These are phyloP conservation scores for Silene vulgaris DNA, from an alignment of 179 eudicot genomes.

Conservation along the genomic window DNA sequence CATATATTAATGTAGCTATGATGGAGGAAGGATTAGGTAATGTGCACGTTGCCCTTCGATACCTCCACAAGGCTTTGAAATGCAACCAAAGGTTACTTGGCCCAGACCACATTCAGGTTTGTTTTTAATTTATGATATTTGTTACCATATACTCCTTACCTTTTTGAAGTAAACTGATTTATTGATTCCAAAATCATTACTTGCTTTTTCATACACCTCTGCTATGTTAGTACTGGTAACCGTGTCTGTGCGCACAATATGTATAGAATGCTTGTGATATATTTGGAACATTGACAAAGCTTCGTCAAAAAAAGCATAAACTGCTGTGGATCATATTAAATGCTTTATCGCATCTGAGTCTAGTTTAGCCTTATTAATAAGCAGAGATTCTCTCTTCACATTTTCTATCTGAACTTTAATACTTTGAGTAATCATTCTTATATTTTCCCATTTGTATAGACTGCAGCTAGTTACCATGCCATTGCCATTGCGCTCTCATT, in stretches of 20 bases:
- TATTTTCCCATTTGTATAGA: conserved; percentile 43
- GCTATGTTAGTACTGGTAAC: neutral
- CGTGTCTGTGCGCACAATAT: neutral
- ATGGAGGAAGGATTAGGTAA: conserved; percentile 99
- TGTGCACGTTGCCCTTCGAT: conserved; percentile 97
- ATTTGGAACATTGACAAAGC: neutral
- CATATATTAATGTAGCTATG: conserved; percentile 99
- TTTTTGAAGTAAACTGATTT: neutral
- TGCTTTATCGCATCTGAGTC: conserved; percentile 2
- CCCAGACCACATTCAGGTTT: conserved; percentile 98
- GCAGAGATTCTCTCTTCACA: conserved; percentile 4
- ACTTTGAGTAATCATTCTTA: conserved; percentile 14
- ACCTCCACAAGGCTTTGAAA: conserved; percentile 97
- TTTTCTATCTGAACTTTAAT: neutral
- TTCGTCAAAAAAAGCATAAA: neutral
- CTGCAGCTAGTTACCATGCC: conserved; percentile 99
- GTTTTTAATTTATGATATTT: conserved; percentile 12
- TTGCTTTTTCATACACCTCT: neutral
- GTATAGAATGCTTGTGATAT: neutral
- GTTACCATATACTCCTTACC: neutral
- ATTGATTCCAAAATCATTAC: neutral
- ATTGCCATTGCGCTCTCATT: conserved; percentile 98
- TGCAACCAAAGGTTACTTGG: conserved; percentile 98
- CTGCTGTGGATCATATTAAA: conserved; percentile 4
- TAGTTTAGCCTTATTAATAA: neutral